phyloP scores from a whole-genome alignment of 441 rosid species.

The Corymbia citriodora region DNA sequence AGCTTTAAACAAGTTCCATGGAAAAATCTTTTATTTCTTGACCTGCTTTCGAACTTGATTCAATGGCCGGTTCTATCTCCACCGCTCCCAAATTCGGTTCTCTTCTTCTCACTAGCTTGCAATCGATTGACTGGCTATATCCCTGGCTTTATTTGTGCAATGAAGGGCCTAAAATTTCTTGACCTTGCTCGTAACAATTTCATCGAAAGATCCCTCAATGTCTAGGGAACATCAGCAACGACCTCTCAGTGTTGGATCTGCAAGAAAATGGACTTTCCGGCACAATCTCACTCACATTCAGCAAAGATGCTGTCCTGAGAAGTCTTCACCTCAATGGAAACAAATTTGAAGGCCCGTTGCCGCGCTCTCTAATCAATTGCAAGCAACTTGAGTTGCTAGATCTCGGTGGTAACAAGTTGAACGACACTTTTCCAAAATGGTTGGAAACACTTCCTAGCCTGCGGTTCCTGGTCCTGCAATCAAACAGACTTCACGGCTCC shows the following conservation, averaged over 20 bases:
- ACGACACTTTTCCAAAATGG: not conserved
- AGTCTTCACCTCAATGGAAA: not conserved
- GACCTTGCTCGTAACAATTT: not conserved
- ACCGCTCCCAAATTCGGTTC: not conserved
- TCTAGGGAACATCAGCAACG: rapidly evolving
- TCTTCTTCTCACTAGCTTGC: rapidly evolving
- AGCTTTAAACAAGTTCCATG: not conserved
- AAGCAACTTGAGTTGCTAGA: not conserved
- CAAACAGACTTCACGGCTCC: not conserved
- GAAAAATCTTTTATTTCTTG: not conserved
- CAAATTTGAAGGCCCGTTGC: not conserved
- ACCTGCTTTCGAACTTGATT: not conserved
- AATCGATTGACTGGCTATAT: not conserved
- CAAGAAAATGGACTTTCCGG: not conserved
- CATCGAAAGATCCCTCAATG: rapidly evolving
- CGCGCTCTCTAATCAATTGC: not conserved
- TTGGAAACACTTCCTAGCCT: not conserved
- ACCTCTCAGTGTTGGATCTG: not conserved
- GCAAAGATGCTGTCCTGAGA: not conserved
- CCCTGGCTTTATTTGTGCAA: rapidly evolving
- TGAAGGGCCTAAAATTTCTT: rapidly evolving
- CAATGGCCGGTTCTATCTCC: not conserved
- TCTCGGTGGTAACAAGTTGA: not conserved
- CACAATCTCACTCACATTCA: not conserved
- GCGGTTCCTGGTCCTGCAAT: not conserved